These are phyloP conservation scores for Encephalitozoon romaleae DNA, from an alignment of 371 early-diverging fungal species.

Conservation along the genomic window DNA sequence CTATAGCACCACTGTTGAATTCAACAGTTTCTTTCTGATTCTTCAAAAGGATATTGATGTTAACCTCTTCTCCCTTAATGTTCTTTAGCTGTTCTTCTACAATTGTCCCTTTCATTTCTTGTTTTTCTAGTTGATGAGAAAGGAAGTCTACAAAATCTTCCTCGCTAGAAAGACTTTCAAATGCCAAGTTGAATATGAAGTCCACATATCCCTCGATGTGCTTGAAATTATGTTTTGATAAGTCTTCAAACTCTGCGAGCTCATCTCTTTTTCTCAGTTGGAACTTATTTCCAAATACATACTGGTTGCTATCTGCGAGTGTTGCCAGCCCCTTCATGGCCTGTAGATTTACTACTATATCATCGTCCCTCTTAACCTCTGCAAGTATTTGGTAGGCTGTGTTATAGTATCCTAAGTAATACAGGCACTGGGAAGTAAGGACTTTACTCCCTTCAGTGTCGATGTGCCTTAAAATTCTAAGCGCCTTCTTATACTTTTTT, in stretches of 20 bases:
- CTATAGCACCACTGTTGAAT: background rate
- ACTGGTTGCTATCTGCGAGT: background rate
- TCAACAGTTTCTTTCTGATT: slow-evolving; percentile 15
- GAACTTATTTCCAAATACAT: background rate
- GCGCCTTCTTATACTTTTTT: slow-evolving; percentile 41
- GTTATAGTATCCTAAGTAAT: slow-evolving; percentile 39
- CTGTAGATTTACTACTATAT: slow-evolving; percentile 40
- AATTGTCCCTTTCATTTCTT: background rate
- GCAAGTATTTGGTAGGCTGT: slow-evolving; percentile 26
- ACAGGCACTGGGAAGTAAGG: slow-evolving; percentile 42
- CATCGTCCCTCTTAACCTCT: slow-evolving; percentile 15
- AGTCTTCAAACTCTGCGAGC: background rate
- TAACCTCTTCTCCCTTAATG: slow-evolving; percentile 14
- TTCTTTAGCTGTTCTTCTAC: slow-evolving; percentile 33
- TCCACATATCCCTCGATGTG: slow-evolving; percentile 13
- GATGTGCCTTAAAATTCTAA: slow-evolving; percentile 18
- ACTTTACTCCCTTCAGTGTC: slow-evolving; percentile 15
- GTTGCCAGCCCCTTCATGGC: slow-evolving; percentile 32
- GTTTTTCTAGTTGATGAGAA: background rate
- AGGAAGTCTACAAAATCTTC: slow-evolving; percentile 12
- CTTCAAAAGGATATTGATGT: background rate
- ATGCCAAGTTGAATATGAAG: slow-evolving; percentile 29
- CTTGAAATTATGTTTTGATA: background rate
- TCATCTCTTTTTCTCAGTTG: slow-evolving; percentile 6
- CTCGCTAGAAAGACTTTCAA: slow-evolving; percentile 19